Percentiles rank a stretch among this genome's conserved stretches.
phyloP scores from a whole-genome alignment of 257 asterid genomes.

The Penstemon newberryi region DNA sequence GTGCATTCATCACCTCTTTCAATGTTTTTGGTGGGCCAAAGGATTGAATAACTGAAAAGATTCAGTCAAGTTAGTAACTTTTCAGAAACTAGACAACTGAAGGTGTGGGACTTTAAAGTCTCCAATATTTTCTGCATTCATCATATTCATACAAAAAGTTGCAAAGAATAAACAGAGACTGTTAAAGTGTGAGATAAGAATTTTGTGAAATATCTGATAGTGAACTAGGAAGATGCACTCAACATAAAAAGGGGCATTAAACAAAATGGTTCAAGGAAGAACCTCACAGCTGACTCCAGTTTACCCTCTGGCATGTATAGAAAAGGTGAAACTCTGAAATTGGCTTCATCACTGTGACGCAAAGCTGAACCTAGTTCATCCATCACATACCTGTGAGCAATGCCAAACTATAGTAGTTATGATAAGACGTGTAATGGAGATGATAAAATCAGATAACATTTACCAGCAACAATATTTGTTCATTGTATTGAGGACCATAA shows the following conservation, averaged over 20 bases:
- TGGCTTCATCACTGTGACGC: slow-evolving; percentile 91
- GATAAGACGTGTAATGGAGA: slow-evolving; percentile 8
- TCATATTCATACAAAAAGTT: slow-evolving; percentile 16
- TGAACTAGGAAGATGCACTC: slow-evolving; percentile 9
- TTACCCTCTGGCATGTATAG: slow-evolving; percentile 97
- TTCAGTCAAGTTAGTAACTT: slow-evolving; percentile 26
- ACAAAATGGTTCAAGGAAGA: slow-evolving; percentile 34
- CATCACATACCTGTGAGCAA: slow-evolving; percentile 82
- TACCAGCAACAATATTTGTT: slow-evolving; percentile 7
- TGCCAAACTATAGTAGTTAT: slow-evolving; percentile 20
- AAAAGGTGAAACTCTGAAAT: slow-evolving; percentile 88
- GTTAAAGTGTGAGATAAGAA: neutral
- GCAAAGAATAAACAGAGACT: slow-evolving; percentile 1
- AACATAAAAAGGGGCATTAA: slow-evolving; percentile 15
- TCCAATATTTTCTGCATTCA: neutral
- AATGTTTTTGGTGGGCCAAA: slow-evolving; percentile 72
- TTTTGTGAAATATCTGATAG: slow-evolving; percentile 1
- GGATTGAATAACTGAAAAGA: slow-evolving; percentile 72
- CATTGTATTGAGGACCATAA: neutral
- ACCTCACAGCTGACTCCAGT: slow-evolving; percentile 93
- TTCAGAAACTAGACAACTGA: slow-evolving; percentile 17
- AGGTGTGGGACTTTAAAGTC: slow-evolving; percentile 10
- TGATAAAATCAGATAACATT: slow-evolving; percentile 6
- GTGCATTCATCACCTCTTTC: slow-evolving; percentile 83
- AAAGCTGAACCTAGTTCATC: slow-evolving; percentile 98